These are phyloP conservation scores for Backusella morwellensis DNA, from an alignment of 192 early-diverging fungal genomes.

Conservation along the genomic window DNA sequence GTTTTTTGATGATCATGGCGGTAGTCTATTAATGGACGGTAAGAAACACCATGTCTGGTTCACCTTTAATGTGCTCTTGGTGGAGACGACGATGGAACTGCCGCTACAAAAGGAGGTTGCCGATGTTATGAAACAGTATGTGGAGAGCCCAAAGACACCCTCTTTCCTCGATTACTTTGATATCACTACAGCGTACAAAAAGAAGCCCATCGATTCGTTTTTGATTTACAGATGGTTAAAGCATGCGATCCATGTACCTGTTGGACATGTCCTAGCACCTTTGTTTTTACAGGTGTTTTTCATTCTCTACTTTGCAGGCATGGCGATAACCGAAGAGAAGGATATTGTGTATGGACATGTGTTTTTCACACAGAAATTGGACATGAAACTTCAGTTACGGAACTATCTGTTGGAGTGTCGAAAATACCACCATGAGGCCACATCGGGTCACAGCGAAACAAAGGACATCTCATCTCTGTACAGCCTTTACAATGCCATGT, in stretches of 20 bases:
- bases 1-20: slow-evolving; percentile 32
- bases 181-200: slow-evolving; percentile 22
- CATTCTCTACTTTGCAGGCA: slow-evolving; percentile 43
- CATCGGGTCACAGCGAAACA: neutral
- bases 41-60: slow-evolving; percentile 43
- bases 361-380: slow-evolving; percentile 38
- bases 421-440: neutral
- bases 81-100: slow-evolving; percentile 39
- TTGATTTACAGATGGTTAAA: slow-evolving; percentile 46
- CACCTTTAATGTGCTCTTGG: slow-evolving; percentile 41
- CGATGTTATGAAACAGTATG: neutral
- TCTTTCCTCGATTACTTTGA: slow-evolving; percentile 16
- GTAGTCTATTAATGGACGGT: slow-evolving; percentile 47
- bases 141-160: neutral
- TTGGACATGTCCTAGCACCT: slow-evolving; percentile 38
- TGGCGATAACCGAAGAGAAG: slow-evolving; percentile 5
- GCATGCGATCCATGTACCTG: slow-evolving; percentile 38
- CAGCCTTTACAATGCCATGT: slow-evolving; percentile 43
- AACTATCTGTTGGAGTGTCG: slow-evolving; percentile 22
- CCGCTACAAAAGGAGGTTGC: slow-evolving; percentile 30
- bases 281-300: slow-evolving; percentile 51
- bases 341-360: slow-evolving; percentile 35
- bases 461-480: slow-evolving; percentile 22
- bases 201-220: slow-evolving; percentile 44
- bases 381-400: slow-evolving; percentile 34